Evolutionary conservation across 2,329 filamentous ascomycete genomes (phyloP), one percentile per base, ranked within the genome.

Genomic region (Chaetomium globosum): DNA sequence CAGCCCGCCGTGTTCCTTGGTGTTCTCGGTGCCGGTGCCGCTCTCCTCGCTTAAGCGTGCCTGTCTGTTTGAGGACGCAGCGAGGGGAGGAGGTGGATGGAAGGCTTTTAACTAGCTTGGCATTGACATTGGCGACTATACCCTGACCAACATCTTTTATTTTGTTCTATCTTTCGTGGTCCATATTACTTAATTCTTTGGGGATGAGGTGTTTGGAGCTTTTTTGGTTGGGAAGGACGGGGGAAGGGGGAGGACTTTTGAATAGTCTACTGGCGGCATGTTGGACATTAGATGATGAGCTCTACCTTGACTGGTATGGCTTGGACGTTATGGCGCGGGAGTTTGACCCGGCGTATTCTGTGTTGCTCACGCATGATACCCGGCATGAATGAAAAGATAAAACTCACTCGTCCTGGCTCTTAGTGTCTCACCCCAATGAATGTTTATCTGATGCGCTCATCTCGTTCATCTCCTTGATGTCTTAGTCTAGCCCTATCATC

Each of bases 1-100:
- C 76, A 79, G 70, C 76, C 76, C 66, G 78, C 79, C 55, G 67
- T 81, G 63, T 67, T 82, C 54, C 76, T 78, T 43, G 75, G 74
- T 49, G 76, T 75, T 46, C 66, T 82, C 62, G 76, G 77, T 31
- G 78, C 77, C 43, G 79, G 76, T 65, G 65, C 80, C 59, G 76
- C 77, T 65, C 74, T 79, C 63, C 76, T 80, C 59, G 75, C 75
- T 68, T 77, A 75, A 71, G 59, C 59, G 52, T 19, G 16, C 19
- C 39, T 4, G 12, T 43, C 39, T 5, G 5, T n/a, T 5, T 1
- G 16, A 43, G 5, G 5, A 16, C 28, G 46, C 54, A 48, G 28
- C 16, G 31, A 21, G 8, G 8, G 30, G 43, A 46, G 43, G 33
- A 8, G 54, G 31, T 53, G 53, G 62, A 56, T 39, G 53, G 62